Evolutionary conservation across 352 stramenopile genomes (phyloP).

Genomic region (Saprolegnia parasitica): DNA sequence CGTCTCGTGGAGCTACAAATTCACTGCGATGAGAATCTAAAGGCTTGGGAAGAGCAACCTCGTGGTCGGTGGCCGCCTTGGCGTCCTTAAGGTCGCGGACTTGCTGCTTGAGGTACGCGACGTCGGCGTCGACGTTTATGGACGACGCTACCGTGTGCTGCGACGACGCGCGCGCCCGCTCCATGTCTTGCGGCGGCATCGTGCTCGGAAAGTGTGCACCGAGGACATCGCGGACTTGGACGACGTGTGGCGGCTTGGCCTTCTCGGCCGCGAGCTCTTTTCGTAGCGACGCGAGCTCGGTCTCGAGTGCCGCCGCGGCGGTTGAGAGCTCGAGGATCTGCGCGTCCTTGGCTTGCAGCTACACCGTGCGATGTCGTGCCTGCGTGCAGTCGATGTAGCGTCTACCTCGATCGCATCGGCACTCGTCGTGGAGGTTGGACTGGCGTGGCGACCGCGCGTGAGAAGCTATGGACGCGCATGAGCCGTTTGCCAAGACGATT

Average conservation of each 20-base stretch:
- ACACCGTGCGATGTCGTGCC: neutral
- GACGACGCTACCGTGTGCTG: neutral
- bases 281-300: neutral
- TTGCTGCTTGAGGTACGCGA: slow-evolving; percentile 26
- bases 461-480: too few species aligned
- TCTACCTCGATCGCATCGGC: too few species aligned
- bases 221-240: slow-evolving; percentile 17
- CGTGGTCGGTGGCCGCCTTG: neutral
- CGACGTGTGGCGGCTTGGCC: neutral
- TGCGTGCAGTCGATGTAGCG: too few species aligned
- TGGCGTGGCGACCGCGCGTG: too few species aligned
- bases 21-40: too few species aligned
- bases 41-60: neutral
- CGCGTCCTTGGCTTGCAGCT: neutral
- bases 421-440: too few species aligned
- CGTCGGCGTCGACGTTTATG: slow-evolving; percentile 15
- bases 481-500: too few species aligned
- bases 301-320: neutral
- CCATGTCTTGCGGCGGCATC: slow-evolving; percentile 1
- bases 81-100: slow-evolving; percentile 20
- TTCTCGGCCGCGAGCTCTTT: slow-evolving; percentile 5
- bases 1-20: slow-evolving; percentile 10
- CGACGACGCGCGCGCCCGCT: neutral
- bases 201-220: slow-evolving; percentile 14
- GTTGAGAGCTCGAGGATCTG: neutral